Conservation (phyloP, 768 basidiomycete genomes). For the Suillus luteus region DNA sequence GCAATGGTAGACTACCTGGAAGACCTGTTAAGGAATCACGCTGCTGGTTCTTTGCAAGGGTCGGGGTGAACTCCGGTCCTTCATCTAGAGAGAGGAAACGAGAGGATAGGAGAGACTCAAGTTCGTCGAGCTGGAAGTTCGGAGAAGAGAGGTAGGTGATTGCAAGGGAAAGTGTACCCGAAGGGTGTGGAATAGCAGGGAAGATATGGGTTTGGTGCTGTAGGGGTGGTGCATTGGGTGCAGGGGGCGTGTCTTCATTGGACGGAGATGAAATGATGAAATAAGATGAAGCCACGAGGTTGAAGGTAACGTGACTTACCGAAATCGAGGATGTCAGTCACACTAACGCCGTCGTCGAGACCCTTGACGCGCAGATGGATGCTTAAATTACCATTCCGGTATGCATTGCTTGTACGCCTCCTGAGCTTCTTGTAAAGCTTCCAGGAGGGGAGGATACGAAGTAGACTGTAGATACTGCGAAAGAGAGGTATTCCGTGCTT, state of each 20-base stretch:
- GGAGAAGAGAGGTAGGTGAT: conserved; percentile 67
- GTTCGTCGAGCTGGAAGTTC: conserved; percentile 72
- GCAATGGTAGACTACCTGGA: conserved; percentile 41
- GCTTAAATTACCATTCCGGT: conserved; percentile 45
- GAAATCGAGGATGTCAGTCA: conserved; percentile 36
- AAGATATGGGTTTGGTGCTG: conserved; percentile 61
- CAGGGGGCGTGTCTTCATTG: conserved; percentile 40
- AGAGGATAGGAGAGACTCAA: conserved; percentile 75
- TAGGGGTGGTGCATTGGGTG: conserved; percentile 41
- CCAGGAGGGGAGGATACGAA: conserved; percentile 78
- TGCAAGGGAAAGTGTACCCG: conserved; percentile 62
- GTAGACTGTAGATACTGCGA: conserved; percentile 71
- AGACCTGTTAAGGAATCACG: conserved; percentile 54
- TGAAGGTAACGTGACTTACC: conserved; percentile 35
- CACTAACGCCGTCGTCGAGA: conserved; percentile 29
- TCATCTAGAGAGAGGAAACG: conserved; percentile 71
- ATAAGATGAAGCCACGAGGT: conserved; percentile 19
- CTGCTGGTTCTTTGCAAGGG: conserved; percentile 64
- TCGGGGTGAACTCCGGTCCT: conserved; percentile 69
- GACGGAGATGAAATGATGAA: conserved; percentile 32
- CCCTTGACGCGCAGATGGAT: conserved; percentile 51
- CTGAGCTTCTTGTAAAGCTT: conserved; percentile 65
- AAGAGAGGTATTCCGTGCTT: conserved; percentile 85
- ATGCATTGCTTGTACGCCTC: conserved; percentile 37
- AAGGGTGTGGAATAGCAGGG: conserved; percentile 66